A percentile compares a stretch with the other conserved stretches of the same genome.
These are phyloP conservation scores for Odonthalia washingtoniensis DNA, from an alignment of 31 red algal genomes.

Conservation along the genomic window DNA sequence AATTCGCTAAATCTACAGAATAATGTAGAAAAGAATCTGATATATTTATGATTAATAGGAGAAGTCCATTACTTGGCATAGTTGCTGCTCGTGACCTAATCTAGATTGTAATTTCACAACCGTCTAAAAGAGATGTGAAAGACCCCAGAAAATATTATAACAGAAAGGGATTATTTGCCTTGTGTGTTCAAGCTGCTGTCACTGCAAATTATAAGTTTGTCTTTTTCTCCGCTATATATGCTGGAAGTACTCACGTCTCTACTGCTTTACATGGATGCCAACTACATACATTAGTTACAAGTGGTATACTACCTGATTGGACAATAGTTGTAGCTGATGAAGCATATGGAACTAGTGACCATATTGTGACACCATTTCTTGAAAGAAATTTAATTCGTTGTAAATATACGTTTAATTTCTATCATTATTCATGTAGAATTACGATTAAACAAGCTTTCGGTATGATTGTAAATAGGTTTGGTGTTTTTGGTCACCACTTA, in stretches of 20 bases:
- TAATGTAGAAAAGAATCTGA: not conserved
- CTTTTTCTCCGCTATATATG: not conserved
- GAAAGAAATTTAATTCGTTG: not conserved
- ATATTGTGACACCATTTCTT: constrained; percentile 26
- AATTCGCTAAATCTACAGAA: constrained; percentile 7
- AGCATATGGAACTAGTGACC: constrained; percentile 8
- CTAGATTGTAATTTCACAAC: not conserved
- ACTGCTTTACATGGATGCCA: constrained; percentile 18
- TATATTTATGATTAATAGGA: not conserved
- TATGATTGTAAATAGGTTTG: constrained; percentile 26
- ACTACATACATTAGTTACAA: constrained; percentile 15
- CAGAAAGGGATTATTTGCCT: not conserved
- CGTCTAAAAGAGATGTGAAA: not conserved
- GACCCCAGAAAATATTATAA: constrained; percentile 2
- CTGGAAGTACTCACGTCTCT: not conserved
- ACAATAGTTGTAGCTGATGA: constrained; percentile 32
- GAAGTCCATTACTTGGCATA: not conserved
- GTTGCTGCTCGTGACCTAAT: not conserved
- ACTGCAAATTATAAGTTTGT: not conserved
- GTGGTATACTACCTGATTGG: constrained; percentile 3
- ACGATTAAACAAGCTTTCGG: constrained; percentile 31
- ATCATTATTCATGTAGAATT: constrained; percentile 14
- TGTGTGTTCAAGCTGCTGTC: constrained; percentile 17
- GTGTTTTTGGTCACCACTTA: constrained; percentile 38
- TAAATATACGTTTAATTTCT: constrained; percentile 34